phyloP scores from a whole-genome alignment of 2,329 filamentous ascomycete species.

The Juglanconis sp. region DNA sequence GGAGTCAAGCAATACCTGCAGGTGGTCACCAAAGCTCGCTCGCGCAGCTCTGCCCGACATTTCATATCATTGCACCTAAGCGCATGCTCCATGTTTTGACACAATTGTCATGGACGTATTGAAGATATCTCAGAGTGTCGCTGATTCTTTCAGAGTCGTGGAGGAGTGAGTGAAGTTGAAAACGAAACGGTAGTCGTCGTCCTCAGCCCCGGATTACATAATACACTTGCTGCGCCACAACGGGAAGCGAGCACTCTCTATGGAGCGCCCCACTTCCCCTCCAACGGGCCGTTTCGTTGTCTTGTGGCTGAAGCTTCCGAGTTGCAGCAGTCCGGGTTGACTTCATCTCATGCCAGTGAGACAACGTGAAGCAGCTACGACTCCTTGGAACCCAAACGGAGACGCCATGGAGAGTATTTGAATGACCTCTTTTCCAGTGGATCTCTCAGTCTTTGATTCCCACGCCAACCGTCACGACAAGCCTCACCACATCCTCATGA shows the following conservation, averaged over 20 bases:
- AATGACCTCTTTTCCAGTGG: not conserved
- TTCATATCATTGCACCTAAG: slow-evolving; percentile 78
- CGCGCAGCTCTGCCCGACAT: slow-evolving; percentile 67
- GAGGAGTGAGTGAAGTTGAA: not conserved
- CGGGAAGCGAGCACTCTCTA: too few relatives aligned
- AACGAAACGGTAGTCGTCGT: not conserved
- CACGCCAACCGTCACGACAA: not conserved
- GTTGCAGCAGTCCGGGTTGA: slow-evolving; percentile 4
- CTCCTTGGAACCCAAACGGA: not conserved
- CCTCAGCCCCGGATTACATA: not conserved
- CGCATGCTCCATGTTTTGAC: slow-evolving; percentile 62
- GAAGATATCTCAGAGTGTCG: not conserved
- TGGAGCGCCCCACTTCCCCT: not conserved
- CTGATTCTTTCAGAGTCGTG: not conserved
- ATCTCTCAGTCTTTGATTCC: not conserved
- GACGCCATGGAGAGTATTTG: not conserved
- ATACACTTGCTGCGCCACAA: not conserved
- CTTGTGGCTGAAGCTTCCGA: slow-evolving; percentile 11
- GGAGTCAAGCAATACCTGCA: slow-evolving; percentile 61
- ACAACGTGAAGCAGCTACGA: not conserved
- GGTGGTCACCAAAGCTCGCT: slow-evolving; percentile 78
- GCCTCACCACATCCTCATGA: slow-evolving; percentile 22
- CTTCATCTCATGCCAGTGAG: slow-evolving; percentile 4
- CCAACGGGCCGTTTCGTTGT: not conserved
- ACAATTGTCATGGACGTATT: not conserved